These are phyloP conservation scores for Lentinula novae-zelandiae DNA, from an alignment of 1,284 basidiomycete species.

Conservation along the genomic window DNA sequence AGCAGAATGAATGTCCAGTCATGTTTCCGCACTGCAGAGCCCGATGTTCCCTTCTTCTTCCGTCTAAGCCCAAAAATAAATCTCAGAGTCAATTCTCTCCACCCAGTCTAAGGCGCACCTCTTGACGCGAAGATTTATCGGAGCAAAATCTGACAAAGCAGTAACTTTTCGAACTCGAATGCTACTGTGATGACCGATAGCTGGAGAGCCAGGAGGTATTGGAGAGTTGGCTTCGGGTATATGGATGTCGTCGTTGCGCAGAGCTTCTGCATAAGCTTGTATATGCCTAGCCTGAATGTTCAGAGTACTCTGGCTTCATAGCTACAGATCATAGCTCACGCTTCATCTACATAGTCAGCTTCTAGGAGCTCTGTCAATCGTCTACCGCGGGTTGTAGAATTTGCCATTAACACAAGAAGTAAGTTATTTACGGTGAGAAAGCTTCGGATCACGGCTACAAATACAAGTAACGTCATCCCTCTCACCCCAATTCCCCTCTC, in stretches of 20 bases:
- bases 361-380: constrained; percentile 19
- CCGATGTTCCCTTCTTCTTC: constrained; percentile 38
- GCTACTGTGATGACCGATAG: constrained; percentile 25
- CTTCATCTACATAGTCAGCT: constrained; percentile 66
- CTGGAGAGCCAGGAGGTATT: constrained; percentile 23
- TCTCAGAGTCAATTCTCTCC: not conserved
- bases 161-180: constrained; percentile 68
- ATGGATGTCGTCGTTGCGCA: constrained; percentile 55
- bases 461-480: no score
- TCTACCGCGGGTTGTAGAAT: not conserved
- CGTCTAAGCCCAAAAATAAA: constrained; percentile 29
- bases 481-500: no score
- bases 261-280: constrained; percentile 64
- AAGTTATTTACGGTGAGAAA: no score
- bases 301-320: not conserved
- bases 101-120: constrained; percentile 36
- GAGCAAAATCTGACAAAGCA: constrained; percentile 90
- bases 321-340: constrained; percentile 39
- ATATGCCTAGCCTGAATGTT: constrained; percentile 53
- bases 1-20: constrained; percentile 81
- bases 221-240: constrained; percentile 37
- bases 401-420: not conserved
- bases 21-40: constrained; percentile 42
- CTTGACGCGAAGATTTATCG: constrained; percentile 79
- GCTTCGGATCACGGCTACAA: no score